Evolutionary conservation across 1,139 yeast species (phyloP).

Genomic region (Blastobotrys elegans): DNA sequence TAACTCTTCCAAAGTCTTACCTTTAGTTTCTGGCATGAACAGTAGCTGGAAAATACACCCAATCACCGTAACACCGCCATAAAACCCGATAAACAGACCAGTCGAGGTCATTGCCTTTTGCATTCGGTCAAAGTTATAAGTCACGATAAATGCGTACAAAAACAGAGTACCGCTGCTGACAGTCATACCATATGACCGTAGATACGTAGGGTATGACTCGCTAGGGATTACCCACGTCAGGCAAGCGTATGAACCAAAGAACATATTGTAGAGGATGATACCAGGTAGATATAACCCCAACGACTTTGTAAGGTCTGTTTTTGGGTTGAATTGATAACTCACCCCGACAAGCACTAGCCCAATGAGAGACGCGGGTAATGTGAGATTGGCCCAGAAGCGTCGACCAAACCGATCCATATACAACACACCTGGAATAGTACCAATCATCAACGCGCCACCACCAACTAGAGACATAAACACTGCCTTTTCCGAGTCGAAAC

Average conservation of each 20-base stretch:
- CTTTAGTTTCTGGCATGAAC: conserved; percentile 43
- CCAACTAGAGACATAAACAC: conserved; percentile 42
- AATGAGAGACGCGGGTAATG: conserved; percentile 50
- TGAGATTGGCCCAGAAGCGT: conserved; percentile 35
- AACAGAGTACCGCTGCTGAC: conserved; percentile 49
- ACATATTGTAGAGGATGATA: conserved; percentile 52
- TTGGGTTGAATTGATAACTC: conserved; percentile 43
- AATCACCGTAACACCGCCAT: conserved; percentile 56
- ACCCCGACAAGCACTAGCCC: conserved; percentile 55
- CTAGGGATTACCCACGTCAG: conserved; percentile 58
- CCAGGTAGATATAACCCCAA: conserved; percentile 54
- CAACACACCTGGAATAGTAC: conserved; percentile 57
- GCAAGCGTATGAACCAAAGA: conserved; percentile 61
- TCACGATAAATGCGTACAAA: conserved; percentile 56
- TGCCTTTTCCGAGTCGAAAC: conserved; percentile 42
- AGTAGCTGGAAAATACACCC: conserved; percentile 52
- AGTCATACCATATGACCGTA: conserved; percentile 50
- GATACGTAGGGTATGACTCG: conserved; percentile 49
- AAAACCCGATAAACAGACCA: conserved; percentile 57
- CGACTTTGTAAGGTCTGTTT: conserved; percentile 41
- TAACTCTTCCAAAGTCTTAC: conserved; percentile 27
- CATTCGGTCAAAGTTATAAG: conserved; percentile 56
- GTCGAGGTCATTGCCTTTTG: conserved; percentile 50
- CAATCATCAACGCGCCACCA: conserved; percentile 54
- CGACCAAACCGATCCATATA: conserved; percentile 60